Percentiles rank a stretch among this genome's conserved stretches.
These are phyloP conservation scores for Penicillium sp. DNA, from an alignment of 2,329 filamentous ascomycete species.

Conservation along the genomic window DNA sequence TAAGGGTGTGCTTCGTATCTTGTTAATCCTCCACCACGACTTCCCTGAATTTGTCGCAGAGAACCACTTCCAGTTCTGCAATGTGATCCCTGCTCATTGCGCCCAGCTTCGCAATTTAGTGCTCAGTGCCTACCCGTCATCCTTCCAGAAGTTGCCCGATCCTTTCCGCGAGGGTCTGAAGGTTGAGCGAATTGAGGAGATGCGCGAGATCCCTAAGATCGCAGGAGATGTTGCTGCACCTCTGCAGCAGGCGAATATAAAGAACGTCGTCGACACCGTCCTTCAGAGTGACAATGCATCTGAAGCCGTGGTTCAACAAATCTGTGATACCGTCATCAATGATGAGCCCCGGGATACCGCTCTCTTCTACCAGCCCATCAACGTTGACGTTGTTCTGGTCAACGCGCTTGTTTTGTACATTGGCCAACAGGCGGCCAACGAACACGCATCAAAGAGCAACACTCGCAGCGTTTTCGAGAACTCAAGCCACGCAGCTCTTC, in stretches of 20 bases:
- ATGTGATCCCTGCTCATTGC: conserved; percentile 79
- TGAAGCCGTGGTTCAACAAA: conserved; percentile 71
- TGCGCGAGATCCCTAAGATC: conserved; percentile 68
- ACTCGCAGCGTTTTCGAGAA: conserved; percentile 64
- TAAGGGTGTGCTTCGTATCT: conserved; percentile 77
- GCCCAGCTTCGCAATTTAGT: conserved; percentile 88
- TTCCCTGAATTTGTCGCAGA: conserved; percentile 91
- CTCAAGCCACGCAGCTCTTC: conserved; percentile 69
- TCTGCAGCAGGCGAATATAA: conserved; percentile 56
- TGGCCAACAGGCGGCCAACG: conserved; percentile 70
- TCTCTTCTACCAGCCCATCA: conserved; percentile 69
- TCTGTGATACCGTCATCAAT: conserved; percentile 73
- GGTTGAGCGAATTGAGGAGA: conserved; percentile 75
- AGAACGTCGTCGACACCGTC: conserved; percentile 56
- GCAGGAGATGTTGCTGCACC: conserved; percentile 63
- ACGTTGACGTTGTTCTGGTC: conserved; percentile 71
- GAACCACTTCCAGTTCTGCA: conserved; percentile 81
- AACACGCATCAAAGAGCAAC: conserved; percentile 62
- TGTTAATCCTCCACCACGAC: conserved; percentile 88
- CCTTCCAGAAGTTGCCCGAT: conserved; percentile 72
- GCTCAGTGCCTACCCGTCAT: conserved; percentile 75
- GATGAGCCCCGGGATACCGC: conserved; percentile 62
- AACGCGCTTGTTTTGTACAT: conserved; percentile 85
- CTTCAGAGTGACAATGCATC: conserved; percentile 65
- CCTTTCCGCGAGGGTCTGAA: conserved; percentile 75